A percentile compares a stretch with the other conserved stretches of the same genome.
Evolutionary conservation across 768 basidiomycete genomes (phyloP).

Genomic region (Lactarius trivialis): DNA sequence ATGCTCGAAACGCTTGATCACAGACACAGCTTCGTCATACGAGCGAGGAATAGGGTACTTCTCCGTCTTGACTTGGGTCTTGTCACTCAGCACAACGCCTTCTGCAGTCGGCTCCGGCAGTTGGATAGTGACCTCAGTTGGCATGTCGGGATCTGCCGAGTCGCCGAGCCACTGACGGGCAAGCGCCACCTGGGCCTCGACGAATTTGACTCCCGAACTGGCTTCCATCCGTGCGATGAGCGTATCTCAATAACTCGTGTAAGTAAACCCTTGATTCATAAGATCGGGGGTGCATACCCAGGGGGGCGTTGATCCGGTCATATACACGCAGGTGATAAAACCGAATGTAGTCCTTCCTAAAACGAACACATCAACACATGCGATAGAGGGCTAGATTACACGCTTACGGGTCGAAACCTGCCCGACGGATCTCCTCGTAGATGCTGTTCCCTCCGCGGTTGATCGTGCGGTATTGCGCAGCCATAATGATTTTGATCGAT

Average conservation of each 20-base stretch:
- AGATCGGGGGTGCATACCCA: constrained; percentile 35
- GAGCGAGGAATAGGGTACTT: constrained; percentile 62
- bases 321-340: constrained; percentile 92
- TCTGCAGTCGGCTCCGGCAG: constrained; percentile 46
- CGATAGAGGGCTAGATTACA: background rate
- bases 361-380: background rate
- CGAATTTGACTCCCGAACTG: constrained; percentile 71
- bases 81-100: constrained; percentile 45
- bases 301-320: constrained; percentile 81
- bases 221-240: constrained; percentile 67
- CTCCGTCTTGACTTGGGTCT: constrained; percentile 48
- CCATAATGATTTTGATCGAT: constrained; percentile 77
- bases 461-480: constrained; percentile 80
- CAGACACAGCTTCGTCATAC: constrained; percentile 59
- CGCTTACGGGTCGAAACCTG: constrained; percentile 71
- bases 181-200: constrained; percentile 81
- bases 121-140: constrained; percentile 52
- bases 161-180: constrained; percentile 66
- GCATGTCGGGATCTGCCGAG: constrained; percentile 31
- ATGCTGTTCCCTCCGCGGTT: constrained; percentile 85
- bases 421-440: constrained; percentile 72
- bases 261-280: background rate
- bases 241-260: constrained; percentile 26
- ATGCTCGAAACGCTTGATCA: constrained; percentile 63
- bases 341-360: constrained; percentile 74